phyloP scores from a whole-genome alignment of 305 asterid species.

The Rubia balearica region DNA sequence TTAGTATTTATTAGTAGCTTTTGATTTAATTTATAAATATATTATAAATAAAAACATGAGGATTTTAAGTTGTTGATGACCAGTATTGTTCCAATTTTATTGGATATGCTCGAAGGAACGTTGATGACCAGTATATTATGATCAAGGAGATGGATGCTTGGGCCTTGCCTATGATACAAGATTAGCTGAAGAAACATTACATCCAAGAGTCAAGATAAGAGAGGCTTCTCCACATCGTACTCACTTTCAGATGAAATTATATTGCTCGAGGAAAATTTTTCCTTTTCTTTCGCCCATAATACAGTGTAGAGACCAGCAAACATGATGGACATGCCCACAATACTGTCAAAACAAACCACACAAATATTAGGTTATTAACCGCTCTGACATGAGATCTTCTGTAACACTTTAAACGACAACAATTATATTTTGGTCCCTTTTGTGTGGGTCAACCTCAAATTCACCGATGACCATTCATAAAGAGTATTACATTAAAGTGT shows the following conservation, averaged over 20 bases:
- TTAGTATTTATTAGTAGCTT: too few species aligned
- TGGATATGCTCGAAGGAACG: too few species aligned
- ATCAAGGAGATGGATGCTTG: background rate
- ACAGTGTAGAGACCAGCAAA: conserved; percentile 72
- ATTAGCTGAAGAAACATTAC: conserved; percentile 1
- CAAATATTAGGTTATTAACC: background rate
- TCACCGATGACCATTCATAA: background rate
- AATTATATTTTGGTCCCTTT: too few species aligned
- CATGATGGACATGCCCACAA: conserved; percentile 78
- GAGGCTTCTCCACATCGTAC: conserved; percentile 69
- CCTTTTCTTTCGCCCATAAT: conserved; percentile 82
- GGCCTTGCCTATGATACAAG: background rate
- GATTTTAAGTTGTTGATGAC: background rate
- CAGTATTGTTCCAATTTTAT: too few species aligned
- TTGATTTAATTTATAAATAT: too few species aligned
- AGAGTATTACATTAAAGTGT: background rate
- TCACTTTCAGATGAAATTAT: conserved; percentile 23
- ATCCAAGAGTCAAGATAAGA: conserved; percentile 37
- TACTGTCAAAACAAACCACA: conserved; percentile 26
- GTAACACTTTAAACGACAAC: background rate
- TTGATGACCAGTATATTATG: too few species aligned
- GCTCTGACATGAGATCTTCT: background rate
- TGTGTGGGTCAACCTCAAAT: too few species aligned
- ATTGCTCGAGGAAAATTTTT: conserved; percentile 21
- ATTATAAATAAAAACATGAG: background rate